Conservation (phyloP, 1,284 basidiomycete species). For the Takashimella koratensis region DNA sequence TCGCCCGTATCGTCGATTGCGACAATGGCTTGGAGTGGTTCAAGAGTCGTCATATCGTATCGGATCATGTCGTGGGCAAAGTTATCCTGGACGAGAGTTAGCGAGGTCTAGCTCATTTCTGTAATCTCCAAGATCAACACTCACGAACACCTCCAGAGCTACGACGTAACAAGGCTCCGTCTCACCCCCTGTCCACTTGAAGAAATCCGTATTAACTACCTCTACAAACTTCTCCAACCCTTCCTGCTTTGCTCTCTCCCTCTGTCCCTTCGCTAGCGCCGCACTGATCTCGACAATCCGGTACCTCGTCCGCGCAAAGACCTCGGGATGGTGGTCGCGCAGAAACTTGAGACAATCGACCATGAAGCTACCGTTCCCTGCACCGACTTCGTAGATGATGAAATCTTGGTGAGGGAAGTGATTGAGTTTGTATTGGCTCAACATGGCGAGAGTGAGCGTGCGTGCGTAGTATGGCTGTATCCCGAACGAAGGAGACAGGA, state of each 20-base stretch:
- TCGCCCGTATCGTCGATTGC: slow-evolving; percentile 78
- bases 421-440: slow-evolving; percentile 86
- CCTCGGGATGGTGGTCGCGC: slow-evolving; percentile 73
- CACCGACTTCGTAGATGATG: slow-evolving; percentile 94
- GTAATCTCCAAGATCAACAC: slow-evolving; percentile 31
- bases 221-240: slow-evolving; percentile 61
- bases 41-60: slow-evolving; percentile 71
- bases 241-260: slow-evolving; percentile 55
- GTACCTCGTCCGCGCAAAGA: slow-evolving; percentile 79
- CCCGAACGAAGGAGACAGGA: not conserved
- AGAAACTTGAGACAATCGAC: slow-evolving; percentile 81
- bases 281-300: slow-evolving; percentile 90
- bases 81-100: slow-evolving; percentile 71
- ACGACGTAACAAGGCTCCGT: slow-evolving; percentile 86
- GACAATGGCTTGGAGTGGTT: slow-evolving; percentile 81
- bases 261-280: slow-evolving; percentile 71
- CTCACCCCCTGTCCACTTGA: slow-evolving; percentile 71
- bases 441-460: slow-evolving; percentile 81
- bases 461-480: slow-evolving; percentile 87
- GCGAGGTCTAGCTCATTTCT: not conserved
- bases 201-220: slow-evolving; percentile 77
- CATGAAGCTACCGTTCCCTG: slow-evolving; percentile 93
- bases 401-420: slow-evolving; percentile 95
- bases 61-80: slow-evolving; percentile 94
- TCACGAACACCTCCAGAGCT: slow-evolving; percentile 89